These are phyloP conservation scores for Fusarium mundagurra DNA, from an alignment of 2,329 filamentous ascomycete species.

Conservation along the genomic window DNA sequence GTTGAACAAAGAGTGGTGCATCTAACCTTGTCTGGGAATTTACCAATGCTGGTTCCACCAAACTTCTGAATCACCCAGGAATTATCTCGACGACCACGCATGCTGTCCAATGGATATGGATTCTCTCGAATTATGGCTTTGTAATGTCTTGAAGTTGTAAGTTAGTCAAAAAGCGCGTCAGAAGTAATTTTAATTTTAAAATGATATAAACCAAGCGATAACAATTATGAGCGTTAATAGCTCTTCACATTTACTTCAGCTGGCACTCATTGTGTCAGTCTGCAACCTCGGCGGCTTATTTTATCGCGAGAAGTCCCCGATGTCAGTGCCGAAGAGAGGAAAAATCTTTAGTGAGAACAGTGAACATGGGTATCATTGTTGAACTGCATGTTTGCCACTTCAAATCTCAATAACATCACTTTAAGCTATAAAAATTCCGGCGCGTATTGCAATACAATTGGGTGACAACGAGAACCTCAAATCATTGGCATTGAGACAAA, in stretches of 20 bases:
- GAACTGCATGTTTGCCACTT: neutral
- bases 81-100: neutral
- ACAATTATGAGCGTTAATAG: too few relatives aligned
- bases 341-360: neutral
- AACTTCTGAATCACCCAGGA: neutral
- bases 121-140: too few relatives aligned
- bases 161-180: too few relatives aligned
- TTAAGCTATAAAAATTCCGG: neutral
- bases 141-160: too few relatives aligned
- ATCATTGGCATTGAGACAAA: too few relatives aligned
- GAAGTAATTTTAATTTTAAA: too few relatives aligned
- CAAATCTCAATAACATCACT: neutral
- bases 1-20: neutral
- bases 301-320: neutral
- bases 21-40: neutral
- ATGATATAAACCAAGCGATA: too few relatives aligned
- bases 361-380: neutral
- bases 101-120: too few relatives aligned
- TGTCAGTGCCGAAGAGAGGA: neutral
- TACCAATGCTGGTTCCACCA: neutral
- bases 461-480: neutral
- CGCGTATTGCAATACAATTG: too few relatives aligned
- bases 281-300: neutral
- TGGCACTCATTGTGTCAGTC: too few relatives aligned
- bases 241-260: neutral